Evolutionary conservation across 208 protist genomes (phyloP), one percentile per base, ranked within the genome.

Genomic region (Tritrichomonas foetus): DNA sequence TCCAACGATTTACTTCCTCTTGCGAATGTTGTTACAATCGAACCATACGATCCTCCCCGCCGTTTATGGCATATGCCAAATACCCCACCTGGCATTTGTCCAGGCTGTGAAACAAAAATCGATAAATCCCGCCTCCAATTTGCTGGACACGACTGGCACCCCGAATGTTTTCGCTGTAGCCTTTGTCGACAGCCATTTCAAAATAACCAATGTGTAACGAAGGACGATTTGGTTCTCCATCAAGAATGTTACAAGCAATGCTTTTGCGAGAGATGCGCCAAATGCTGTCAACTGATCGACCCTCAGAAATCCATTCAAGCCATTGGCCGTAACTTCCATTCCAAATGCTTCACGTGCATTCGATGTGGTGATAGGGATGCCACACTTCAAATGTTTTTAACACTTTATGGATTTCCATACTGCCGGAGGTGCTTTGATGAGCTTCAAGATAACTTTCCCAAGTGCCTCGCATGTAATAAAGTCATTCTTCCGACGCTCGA

Each of bases 51-150:
- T 5, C 74, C 74, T 33, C 74, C 74, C 5, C 36, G 44, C 9
- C 74, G 74, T 49, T n/a, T 84, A 53, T 84, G 74, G 74, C 74
- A 84, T 84, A 53, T 84, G 8, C 74, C 74, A 25, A 44, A 84
- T 84, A n/a, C 36, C 33, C 11, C 36, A 1, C 41, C 74, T n/a
- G 74, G 74, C 25, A 55, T n/a, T n/a, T 84, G 74, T 20, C 74
- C 74, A 55, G 14, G 36, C 41, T 84, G 74, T n/a, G 44, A 84
- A 47, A 84, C 74, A 84, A 84, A 84, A n/a, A 84, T 84, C n/a
- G 74, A 84, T 25, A 49, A 44, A 49, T 11, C 16, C 25, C 3
- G 1, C 1, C 2, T 84, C 33, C 3, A 49, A 53, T 33, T 20
- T 33, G 74, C 74, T 13, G 41, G 39, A 3, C 74, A 44, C 25